Evolutionary conservation across 352 stramenopile genomes (phyloP).

Genomic region (Globisporangium acanthophoron): DNA sequence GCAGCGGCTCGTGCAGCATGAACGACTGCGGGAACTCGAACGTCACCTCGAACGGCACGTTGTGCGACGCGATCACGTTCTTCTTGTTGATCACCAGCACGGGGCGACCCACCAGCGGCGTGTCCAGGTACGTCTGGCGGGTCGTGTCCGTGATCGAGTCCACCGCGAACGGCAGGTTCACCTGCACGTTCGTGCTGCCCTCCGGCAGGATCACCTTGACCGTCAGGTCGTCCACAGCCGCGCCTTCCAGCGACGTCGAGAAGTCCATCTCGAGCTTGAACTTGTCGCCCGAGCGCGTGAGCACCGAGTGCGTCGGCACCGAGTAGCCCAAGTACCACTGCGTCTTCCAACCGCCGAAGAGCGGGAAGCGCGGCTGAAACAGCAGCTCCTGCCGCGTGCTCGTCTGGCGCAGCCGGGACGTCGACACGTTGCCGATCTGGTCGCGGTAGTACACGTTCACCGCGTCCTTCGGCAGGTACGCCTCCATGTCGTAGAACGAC

Average conservation of each 20-base stretch:
- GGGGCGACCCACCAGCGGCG: constrained; percentile 63
- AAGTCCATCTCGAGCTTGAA: constrained; percentile 87
- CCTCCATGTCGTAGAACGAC: constrained; percentile 74
- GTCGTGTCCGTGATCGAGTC: constrained; percentile 54
- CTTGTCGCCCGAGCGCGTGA: constrained; percentile 50
- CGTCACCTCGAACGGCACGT: constrained; percentile 80
- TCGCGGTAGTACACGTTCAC: constrained; percentile 90
- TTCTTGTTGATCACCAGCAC: constrained; percentile 80
- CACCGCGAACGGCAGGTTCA: constrained; percentile 69
- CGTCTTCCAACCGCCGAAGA: constrained; percentile 88
- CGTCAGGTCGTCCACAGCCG: constrained; percentile 78
- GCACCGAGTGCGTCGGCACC: constrained; percentile 73
- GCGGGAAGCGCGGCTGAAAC: constrained; percentile 80
- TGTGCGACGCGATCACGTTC: constrained; percentile 82
- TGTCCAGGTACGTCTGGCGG: constrained; percentile 84
- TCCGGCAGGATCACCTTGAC: constrained; percentile 87
- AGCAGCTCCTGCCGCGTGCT: constrained; percentile 58
- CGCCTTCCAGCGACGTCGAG: constrained; percentile 73
- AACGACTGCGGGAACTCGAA: constrained; percentile 79
- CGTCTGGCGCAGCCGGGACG: constrained; percentile 57
- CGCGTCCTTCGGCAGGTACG: constrained; percentile 63
- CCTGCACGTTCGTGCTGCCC: constrained; percentile 71
- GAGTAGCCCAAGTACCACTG: constrained; percentile 89
- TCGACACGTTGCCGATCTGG: constrained; percentile 89
- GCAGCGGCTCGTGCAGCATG: constrained; percentile 84